phyloP scores from a whole-genome alignment of 345 rosid genomes.

The Citrus cavaleriei region DNA sequence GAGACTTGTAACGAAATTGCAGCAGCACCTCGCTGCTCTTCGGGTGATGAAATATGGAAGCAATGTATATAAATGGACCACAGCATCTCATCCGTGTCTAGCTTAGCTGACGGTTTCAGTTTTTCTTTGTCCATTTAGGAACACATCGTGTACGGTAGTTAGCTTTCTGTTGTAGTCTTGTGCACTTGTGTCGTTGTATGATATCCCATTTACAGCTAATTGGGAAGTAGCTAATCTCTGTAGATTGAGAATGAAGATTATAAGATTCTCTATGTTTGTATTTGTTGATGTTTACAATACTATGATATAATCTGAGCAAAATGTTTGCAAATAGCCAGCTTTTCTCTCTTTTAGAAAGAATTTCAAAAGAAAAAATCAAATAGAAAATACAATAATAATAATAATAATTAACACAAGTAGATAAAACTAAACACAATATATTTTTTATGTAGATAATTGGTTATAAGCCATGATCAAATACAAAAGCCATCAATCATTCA shows the following conservation, averaged over 20 bases:
- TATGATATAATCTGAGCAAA: background rate
- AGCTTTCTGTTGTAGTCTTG: background rate
- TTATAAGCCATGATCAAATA: no score
- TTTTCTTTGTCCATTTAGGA: no score
- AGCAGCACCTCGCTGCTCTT: background rate
- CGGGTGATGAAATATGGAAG: constrained; percentile 14
- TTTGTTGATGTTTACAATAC: background rate
- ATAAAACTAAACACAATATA: no score
- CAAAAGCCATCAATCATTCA: no score
- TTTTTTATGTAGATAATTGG: no score
- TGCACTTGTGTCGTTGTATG: background rate
- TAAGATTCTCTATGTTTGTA: background rate
- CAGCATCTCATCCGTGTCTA: background rate
- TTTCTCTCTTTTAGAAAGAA: no score
- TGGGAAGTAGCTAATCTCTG: background rate
- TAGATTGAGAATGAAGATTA: background rate
- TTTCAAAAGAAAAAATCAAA: no score
- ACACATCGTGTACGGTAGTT: background rate
- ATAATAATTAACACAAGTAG: no score
- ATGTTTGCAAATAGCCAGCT: no score
- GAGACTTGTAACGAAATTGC: background rate
- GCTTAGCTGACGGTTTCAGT: no score
- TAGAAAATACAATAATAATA: no score
- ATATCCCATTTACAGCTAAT: no score
- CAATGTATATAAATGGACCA: constrained; percentile 13